These are phyloP conservation scores for Aspergillus sp. DNA, from an alignment of 2,329 filamentous ascomycete genomes.

Conservation along the genomic window DNA sequence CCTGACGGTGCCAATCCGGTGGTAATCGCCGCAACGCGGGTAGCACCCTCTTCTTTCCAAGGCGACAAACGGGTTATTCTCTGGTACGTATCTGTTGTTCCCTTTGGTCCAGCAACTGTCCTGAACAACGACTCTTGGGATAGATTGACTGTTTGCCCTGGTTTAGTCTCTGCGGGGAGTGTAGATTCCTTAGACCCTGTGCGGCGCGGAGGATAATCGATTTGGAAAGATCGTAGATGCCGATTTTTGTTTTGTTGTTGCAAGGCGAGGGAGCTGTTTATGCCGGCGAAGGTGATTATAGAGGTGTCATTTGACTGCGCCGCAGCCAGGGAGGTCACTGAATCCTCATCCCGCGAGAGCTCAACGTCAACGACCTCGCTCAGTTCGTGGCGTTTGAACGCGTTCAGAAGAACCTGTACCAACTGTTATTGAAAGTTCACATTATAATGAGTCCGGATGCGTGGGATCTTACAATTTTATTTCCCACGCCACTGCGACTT, in stretches of 20 bases:
- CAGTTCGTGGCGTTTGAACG: slow-evolving; percentile 63
- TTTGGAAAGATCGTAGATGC: slow-evolving; percentile 75
- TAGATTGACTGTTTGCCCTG: slow-evolving; percentile 44
- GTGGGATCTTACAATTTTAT: slow-evolving; percentile 69
- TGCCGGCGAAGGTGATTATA: slow-evolving; percentile 67
- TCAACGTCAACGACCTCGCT: slow-evolving; percentile 70
- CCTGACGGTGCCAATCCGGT: slow-evolving; percentile 73
- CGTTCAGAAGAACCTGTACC: slow-evolving; percentile 67
- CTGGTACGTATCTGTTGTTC: slow-evolving; percentile 56
- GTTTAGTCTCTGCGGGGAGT: slow-evolving; percentile 23
- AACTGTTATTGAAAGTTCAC: not conserved
- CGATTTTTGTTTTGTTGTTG: slow-evolving; percentile 75
- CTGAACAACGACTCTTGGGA: slow-evolving; percentile 56
- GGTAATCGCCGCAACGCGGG: slow-evolving; percentile 73
- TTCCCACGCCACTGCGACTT: slow-evolving; percentile 75
- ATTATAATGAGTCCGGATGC: not conserved
- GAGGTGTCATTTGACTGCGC: slow-evolving; percentile 58
- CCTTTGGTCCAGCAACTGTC: slow-evolving; percentile 32
- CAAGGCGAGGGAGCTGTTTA: slow-evolving; percentile 76
- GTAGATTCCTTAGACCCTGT: slow-evolving; percentile 21
- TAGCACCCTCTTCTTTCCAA: slow-evolving; percentile 51
- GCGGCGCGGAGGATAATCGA: slow-evolving; percentile 56
- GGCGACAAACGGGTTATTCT: slow-evolving; percentile 59
- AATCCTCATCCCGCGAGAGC: slow-evolving; percentile 82
- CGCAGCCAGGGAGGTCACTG: slow-evolving; percentile 76